phyloP scores from a whole-genome alignment of 2,329 filamentous ascomycete genomes.

The Harringtonia aguacate region DNA sequence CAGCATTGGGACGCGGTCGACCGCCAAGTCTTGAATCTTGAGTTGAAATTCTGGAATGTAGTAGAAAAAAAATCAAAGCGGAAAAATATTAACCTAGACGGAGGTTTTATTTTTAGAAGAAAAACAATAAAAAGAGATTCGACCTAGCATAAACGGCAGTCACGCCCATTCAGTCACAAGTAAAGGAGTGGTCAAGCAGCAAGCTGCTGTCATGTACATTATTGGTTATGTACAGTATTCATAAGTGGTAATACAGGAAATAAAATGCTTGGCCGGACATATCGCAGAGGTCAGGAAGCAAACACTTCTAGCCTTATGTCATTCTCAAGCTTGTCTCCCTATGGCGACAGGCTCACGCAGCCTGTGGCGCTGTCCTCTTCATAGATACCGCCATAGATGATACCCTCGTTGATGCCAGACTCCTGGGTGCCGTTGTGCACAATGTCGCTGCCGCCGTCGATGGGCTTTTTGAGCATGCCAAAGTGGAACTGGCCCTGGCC shows the following conservation, averaged over 20 bases:
- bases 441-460: slow-evolving; percentile 31
- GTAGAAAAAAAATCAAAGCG: background rate
- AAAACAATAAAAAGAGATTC: no score
- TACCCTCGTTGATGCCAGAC: slow-evolving; percentile 36
- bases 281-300: no score
- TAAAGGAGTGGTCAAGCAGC: no score
- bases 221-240: no score
- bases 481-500: slow-evolving; percentile 53
- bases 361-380: slow-evolving; percentile 34
- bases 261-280: no score
- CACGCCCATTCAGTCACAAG: no score
- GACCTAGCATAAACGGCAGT: no score
- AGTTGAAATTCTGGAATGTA: no score
- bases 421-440: slow-evolving; percentile 36
- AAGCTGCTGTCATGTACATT: no score
- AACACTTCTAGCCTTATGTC: no score
- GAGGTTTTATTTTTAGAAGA: no score
- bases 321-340: background rate
- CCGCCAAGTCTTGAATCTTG: background rate
- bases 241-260: no score
- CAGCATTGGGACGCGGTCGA: background rate
- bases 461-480: slow-evolving; percentile 51
- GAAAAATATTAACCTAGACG: background rate
- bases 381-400: slow-evolving; percentile 42
- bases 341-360: slow-evolving; percentile 25